Percentiles rank a stretch among this genome's conserved stretches.
Conservation (phyloP, 345 rosid species). For the Sonneratia alba region DNA sequence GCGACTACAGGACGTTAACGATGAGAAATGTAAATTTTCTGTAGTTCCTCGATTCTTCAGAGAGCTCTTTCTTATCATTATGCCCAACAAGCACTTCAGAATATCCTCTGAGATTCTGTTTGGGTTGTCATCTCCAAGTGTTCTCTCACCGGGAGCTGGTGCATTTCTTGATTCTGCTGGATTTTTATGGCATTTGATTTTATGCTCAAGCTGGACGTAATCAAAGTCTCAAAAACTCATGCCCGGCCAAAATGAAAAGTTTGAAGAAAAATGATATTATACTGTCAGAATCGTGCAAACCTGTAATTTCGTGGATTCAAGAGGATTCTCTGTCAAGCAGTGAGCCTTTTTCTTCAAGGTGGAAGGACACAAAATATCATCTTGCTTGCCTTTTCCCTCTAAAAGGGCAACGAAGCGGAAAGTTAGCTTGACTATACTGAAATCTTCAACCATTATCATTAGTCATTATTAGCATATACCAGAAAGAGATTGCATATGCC, state of each 20-base stretch:
- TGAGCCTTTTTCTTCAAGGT: conserved; percentile 18
- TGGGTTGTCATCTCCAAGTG: conserved; percentile 25
- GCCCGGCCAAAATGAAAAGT: neutral
- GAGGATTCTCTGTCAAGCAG: conserved; percentile 26
- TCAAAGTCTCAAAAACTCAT: neutral
- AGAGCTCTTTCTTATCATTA: conserved; percentile 52
- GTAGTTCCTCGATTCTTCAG: conserved; percentile 23
- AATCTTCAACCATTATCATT: neutral
- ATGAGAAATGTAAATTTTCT: conserved; percentile 23
- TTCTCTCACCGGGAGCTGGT: conserved; percentile 18
- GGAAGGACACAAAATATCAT: conserved; percentile 24
- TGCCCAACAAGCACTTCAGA: conserved; percentile 51
- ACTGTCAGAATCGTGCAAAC: conserved; percentile 12
- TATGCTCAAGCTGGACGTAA: conserved; percentile 31
- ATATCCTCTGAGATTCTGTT: conserved; percentile 64
- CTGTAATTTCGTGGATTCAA: conserved; percentile 33
- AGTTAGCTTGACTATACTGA: neutral
- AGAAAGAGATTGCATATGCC: conserved; percentile 20
- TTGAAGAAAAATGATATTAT: neutral
- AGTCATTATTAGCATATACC: conserved; percentile 19
- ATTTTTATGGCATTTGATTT: conserved; percentile 21
- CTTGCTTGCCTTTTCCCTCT: conserved; percentile 35
- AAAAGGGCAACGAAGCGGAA: conserved; percentile 3
- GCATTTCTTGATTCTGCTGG: conserved; percentile 25
- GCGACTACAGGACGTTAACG: conserved; percentile 19